A percentile compares a stretch with the other conserved stretches of the same genome.
Conservation (phyloP, 2,329 filamentous ascomycete genomes). For the Cercospora sp. region DNA sequence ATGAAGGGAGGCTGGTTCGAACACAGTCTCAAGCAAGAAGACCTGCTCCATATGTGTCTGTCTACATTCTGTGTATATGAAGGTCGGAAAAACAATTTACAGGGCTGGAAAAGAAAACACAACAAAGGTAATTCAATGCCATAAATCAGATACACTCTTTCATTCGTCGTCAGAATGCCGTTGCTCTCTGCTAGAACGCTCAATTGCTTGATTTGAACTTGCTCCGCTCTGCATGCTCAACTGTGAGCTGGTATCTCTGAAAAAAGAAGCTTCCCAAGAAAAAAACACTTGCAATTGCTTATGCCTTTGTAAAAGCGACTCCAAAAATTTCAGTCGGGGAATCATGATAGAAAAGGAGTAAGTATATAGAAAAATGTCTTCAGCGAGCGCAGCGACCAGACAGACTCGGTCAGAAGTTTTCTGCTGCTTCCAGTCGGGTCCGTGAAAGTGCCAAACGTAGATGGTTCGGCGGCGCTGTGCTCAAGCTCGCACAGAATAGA, state of each 20-base stretch:
- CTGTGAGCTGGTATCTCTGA: constrained; percentile 12
- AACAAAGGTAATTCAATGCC: not conserved
- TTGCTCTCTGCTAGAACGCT: constrained; percentile 22
- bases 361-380: not conserved
- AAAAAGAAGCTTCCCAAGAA: not conserved
- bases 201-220: constrained; percentile 3
- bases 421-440: constrained; percentile 7
- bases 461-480: constrained; percentile 32
- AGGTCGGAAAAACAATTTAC: not conserved
- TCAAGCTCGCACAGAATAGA: constrained; percentile 24
- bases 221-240: constrained; percentile 3
- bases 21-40: not conserved
- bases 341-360: not conserved
- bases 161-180: constrained; percentile 9
- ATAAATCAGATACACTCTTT: not conserved
- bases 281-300: not conserved
- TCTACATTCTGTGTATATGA: not conserved
- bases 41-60: not conserved
- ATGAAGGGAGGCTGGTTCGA: not conserved
- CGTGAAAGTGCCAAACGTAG: constrained; percentile 19
- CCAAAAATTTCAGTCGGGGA: not conserved
- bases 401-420: constrained; percentile 14
- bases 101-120: not conserved
- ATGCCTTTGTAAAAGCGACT: not conserved
- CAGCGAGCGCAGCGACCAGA: constrained; percentile 29